Conservation (phyloP, 495 filamentous ascomycete genomes). For the Podospora appendiculata region DNA sequence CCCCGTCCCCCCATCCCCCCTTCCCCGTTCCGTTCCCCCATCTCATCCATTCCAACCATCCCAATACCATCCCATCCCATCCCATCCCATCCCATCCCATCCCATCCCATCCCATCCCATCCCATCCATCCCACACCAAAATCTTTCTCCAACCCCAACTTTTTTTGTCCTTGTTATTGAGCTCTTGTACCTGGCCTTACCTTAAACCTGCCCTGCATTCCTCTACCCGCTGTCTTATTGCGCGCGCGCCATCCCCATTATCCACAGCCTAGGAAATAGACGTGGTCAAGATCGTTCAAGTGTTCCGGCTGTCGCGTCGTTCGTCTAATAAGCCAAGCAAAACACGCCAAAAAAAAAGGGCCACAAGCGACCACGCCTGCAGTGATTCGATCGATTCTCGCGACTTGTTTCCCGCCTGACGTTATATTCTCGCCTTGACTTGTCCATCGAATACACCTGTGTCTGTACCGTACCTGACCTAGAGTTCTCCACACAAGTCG, state of each 20-base stretch:
- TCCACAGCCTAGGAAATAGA: constrained; percentile 13
- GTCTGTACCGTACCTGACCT: background rate
- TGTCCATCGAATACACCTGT: too few species aligned
- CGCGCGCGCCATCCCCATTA: constrained; percentile 33
- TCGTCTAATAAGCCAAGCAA: constrained; percentile 1
- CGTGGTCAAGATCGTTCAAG: constrained; percentile 1
- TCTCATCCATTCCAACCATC: background rate
- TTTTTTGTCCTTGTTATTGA: constrained; percentile 17
- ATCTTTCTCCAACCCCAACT: constrained; percentile 26
- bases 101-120: constrained; percentile 9
- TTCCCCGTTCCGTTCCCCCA: background rate
- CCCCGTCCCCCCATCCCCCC: background rate
- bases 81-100: constrained; percentile 16
- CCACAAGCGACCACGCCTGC: background rate
- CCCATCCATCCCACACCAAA: constrained; percentile 18
- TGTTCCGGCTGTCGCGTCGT: constrained; percentile 10
- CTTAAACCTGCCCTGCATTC: constrained; percentile 19
- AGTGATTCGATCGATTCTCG: background rate
- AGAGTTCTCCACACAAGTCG: constrained; percentile 1
- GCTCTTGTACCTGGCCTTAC: constrained; percentile 10
- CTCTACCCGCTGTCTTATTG: constrained; percentile 19
- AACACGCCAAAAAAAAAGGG: background rate
- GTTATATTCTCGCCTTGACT: too few species aligned
- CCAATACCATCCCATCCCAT: constrained; percentile 4
- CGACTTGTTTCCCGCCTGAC: background rate